These are phyloP conservation scores for Phytophthora syringae DNA, from an alignment of 352 stramenopile species.

Conservation along the genomic window DNA sequence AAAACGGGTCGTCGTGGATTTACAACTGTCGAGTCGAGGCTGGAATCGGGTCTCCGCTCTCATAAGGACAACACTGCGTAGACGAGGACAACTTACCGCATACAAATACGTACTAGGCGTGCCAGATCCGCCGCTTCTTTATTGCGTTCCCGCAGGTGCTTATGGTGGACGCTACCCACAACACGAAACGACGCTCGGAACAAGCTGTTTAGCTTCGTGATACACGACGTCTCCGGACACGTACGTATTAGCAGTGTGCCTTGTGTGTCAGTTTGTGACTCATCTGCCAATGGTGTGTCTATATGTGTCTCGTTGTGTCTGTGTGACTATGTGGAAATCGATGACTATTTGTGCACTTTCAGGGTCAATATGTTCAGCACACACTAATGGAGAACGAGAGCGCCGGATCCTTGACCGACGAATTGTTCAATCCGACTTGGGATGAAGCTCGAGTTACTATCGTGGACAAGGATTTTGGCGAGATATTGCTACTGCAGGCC, in stretches of 20 bases:
- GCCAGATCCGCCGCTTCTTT: too few relatives aligned
- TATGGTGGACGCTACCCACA: not conserved
- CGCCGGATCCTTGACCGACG: not conserved
- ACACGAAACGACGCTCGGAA: not conserved
- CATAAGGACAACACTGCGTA: too few relatives aligned
- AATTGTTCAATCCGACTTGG: not conserved
- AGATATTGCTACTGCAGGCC: not conserved
- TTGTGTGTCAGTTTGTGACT: not conserved
- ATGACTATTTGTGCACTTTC: too few relatives aligned
- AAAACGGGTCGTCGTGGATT: too few relatives aligned
- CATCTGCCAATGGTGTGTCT: not conserved
- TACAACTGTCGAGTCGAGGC: too few relatives aligned
- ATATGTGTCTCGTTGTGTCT: not conserved
- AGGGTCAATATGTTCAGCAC: not conserved
- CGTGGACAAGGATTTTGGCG: not conserved
- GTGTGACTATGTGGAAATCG: not conserved
- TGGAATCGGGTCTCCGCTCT: too few relatives aligned
- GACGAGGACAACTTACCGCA: too few relatives aligned
- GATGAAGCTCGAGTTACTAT: not conserved
- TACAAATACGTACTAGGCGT: too few relatives aligned
- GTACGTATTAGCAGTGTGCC: not conserved
- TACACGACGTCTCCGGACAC: not conserved
- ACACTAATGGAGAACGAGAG: not conserved
- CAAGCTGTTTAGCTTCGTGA: not conserved
- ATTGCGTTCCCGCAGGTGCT: not conserved